Conservation (phyloP, 2,329 filamentous ascomycete genomes). For the Ophiocordyceps sinensis region DNA sequence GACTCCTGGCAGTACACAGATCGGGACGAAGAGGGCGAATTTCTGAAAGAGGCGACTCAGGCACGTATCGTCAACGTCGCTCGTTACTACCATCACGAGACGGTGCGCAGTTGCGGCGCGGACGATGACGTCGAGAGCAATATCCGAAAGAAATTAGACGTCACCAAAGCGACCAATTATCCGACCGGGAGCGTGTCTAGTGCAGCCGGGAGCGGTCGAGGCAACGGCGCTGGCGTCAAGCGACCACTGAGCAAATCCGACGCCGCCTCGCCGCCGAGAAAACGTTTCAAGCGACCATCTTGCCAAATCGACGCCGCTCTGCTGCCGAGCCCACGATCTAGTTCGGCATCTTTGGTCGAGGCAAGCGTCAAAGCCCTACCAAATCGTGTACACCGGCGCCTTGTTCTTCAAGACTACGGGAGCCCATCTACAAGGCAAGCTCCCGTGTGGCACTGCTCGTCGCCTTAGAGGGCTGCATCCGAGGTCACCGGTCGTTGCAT, state of each 20-base stretch:
- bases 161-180: not conserved
- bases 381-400: no score
- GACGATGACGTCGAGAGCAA: conserved; percentile 15
- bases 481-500: no score
- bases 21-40: conserved; percentile 24
- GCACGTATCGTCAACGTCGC: conserved; percentile 23
- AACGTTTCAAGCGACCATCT: not conserved
- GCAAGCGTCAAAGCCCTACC: no score
- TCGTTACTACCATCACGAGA: conserved; percentile 27
- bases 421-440: no score
- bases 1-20: conserved; percentile 18
- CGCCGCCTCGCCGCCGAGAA: not conserved
- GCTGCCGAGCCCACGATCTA: not conserved
- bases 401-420: no score
- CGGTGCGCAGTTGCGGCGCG: conserved; percentile 16
- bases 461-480: no score
- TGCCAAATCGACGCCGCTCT: no score
- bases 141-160: not conserved
- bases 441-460: no score
- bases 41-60: conserved; percentile 20
- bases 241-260: not conserved
- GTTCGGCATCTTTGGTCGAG: not conserved
- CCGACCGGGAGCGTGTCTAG: not conserved
- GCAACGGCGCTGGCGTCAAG: no score
- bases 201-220: not conserved